Percentiles rank a stretch among this genome's conserved stretches.
These are phyloP conservation scores for Arthrobotrys pseudoclavata DNA, from an alignment of 2,329 filamentous ascomycete species.

Conservation along the genomic window DNA sequence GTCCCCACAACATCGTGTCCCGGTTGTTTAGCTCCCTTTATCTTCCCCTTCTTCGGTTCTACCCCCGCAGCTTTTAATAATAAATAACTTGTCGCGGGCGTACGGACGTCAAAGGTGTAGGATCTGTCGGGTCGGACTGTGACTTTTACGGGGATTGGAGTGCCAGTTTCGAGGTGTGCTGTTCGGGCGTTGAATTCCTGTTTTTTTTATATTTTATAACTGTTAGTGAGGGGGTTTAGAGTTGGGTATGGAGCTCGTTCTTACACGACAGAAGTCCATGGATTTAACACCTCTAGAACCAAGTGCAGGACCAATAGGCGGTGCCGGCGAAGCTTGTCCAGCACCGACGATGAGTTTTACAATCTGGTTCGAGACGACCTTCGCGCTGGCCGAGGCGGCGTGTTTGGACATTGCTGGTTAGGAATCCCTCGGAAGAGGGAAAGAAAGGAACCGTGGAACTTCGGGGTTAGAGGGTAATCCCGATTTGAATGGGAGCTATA, in stretches of 20 bases:
- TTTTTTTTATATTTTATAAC: background rate
- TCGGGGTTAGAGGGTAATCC: too few relatives aligned
- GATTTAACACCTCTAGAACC: constrained; percentile 98
- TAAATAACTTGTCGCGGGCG: constrained; percentile 92
- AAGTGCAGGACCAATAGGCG: constrained; percentile 93
- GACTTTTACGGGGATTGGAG: constrained; percentile 89
- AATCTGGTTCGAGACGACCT: constrained; percentile 76
- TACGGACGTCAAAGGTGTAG: constrained; percentile 93
- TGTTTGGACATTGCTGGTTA: constrained; percentile 42
- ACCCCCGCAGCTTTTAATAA: constrained; percentile 86
- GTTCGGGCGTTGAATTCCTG: constrained; percentile 98
- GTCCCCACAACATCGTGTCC: constrained; percentile 79
- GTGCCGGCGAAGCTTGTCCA: constrained; percentile 92
- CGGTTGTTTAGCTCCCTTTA: constrained; percentile 80
- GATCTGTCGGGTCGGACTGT: constrained; percentile 92
- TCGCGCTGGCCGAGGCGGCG: constrained; percentile 27
- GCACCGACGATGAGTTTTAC: constrained; percentile 98
- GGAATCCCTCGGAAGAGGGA: too few relatives aligned
- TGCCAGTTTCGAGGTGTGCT: constrained; percentile 82
- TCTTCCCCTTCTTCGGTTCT: constrained; percentile 78
- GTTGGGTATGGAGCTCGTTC: constrained; percentile 36
- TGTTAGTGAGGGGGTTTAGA: background rate
- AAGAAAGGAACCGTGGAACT: too few relatives aligned
- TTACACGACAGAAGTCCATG: constrained; percentile 99
- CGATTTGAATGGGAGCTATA: too few relatives aligned